A percentile compares a stretch with the other conserved stretches of the same genome.
phyloP scores from a whole-genome alignment of 257 asterid genomes.

The Lavandula angustifolia region DNA sequence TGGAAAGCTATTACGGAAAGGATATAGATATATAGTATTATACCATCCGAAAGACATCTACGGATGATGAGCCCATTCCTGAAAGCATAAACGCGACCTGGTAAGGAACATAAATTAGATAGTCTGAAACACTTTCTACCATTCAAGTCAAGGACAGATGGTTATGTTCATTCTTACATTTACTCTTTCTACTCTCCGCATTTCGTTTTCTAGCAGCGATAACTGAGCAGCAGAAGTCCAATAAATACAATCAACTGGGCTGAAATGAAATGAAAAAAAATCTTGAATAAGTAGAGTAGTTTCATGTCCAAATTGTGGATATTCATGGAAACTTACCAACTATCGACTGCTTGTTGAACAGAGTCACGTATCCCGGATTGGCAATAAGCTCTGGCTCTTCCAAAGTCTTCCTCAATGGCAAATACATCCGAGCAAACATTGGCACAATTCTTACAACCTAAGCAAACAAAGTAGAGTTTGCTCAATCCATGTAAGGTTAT shows the following conservation, averaged over 20 bases:
- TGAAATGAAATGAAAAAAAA: too few relatives aligned
- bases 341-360: conserved; percentile 86
- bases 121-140: too few relatives aligned
- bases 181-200: conserved; percentile 98
- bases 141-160: too few relatives aligned
- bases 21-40: too few relatives aligned
- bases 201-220: conserved; percentile 94
- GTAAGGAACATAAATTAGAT: conserved; percentile 91
- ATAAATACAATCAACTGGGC: conserved; percentile 97
- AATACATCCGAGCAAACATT: conserved; percentile 79
- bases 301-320: too few relatives aligned
- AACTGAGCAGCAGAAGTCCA: conserved; percentile 97
- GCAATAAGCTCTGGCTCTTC: conserved; percentile 91
- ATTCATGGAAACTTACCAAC: conserved; percentile 90
- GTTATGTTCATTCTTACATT: too few relatives aligned
- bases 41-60: conserved; percentile 92
- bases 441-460: conserved; percentile 97
- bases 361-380: conserved; percentile 67
- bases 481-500: neutral
- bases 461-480: conserved; percentile 1
- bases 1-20: too few relatives aligned
- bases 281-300: neutral
- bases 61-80: conserved; percentile 87
- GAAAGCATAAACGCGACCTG: conserved; percentile 97
- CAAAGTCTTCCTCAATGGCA: conserved; percentile 91